Evolutionary conservation across 768 basidiomycete species (phyloP).

Genomic region (Lentinula detonsa): DNA sequence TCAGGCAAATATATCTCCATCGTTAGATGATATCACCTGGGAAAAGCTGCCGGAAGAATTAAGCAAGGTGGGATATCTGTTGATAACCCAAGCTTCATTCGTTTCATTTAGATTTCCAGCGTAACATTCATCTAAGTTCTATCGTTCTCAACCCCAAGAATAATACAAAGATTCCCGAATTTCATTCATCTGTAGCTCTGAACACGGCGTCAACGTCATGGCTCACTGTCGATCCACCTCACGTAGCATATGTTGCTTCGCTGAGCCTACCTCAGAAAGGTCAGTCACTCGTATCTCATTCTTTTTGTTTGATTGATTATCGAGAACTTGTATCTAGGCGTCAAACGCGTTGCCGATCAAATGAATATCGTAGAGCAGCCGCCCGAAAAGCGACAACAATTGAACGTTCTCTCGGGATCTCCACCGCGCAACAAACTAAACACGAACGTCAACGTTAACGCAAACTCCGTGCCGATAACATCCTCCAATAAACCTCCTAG

Average conservation of each 20-base stretch:
- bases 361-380: background rate
- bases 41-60: constrained; percentile 54
- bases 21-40: constrained; percentile 52
- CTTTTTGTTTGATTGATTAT: too few species aligned
- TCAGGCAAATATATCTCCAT: constrained; percentile 40
- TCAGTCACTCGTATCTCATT: background rate
- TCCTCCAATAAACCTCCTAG: background rate
- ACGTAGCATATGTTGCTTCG: background rate
- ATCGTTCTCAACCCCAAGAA: constrained; percentile 32
- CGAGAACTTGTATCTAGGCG: background rate
- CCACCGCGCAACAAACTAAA: background rate
- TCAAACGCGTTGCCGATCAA: background rate
- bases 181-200: background rate
- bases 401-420: background rate
- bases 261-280: background rate
- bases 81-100: background rate
- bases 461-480: background rate
- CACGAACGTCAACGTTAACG: background rate
- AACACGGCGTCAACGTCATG: background rate
- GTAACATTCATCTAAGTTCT: constrained; percentile 51
- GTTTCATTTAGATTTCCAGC: constrained; percentile 25
- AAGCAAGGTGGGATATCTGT: constrained; percentile 43
- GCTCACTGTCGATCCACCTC: background rate
- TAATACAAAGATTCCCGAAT: background rate
- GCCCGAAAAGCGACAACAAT: background rate